Evolutionary conservation across 768 basidiomycete species (phyloP).

Genomic region (Podaxis sp.): DNA sequence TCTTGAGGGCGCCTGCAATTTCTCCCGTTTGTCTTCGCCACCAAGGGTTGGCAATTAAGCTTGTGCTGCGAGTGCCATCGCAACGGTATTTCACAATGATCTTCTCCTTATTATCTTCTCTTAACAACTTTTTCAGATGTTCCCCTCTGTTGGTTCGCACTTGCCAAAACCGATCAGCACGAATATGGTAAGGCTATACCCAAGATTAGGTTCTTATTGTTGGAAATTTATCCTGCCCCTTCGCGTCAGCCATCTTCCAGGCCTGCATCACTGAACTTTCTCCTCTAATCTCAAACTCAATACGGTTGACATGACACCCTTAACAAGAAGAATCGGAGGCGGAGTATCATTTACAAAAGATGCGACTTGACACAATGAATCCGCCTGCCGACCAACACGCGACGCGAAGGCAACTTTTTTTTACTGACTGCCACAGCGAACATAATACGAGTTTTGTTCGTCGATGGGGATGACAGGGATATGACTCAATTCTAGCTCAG

Average conservation of each 20-base stretch:
- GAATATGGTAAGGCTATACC: constrained; percentile 39
- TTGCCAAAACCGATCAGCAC: constrained; percentile 34
- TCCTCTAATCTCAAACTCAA: constrained; percentile 35
- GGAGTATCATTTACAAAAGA: constrained; percentile 48
- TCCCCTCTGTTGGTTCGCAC: constrained; percentile 34
- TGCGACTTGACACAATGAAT: constrained; percentile 42
- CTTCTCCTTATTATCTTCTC: constrained; percentile 33
- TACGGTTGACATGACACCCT: constrained; percentile 56
- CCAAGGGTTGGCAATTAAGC: constrained; percentile 9
- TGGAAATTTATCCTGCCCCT: constrained; percentile 33
- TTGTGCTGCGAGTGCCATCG: constrained; percentile 23
- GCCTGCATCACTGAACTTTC: constrained; percentile 37
- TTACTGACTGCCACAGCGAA: constrained; percentile 31
- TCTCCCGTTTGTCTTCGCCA: background rate
- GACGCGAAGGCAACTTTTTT: constrained; percentile 14
- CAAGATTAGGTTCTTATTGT: constrained; percentile 52
- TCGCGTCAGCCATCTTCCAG: constrained; percentile 31
- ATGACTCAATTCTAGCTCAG: constrained; percentile 36
- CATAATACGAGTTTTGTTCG: constrained; percentile 41
- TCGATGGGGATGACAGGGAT: constrained; percentile 35
- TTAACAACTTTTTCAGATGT: constrained; percentile 17
- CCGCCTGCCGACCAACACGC: constrained; percentile 45
- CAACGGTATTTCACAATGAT: constrained; percentile 36
- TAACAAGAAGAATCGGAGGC: constrained; percentile 37
- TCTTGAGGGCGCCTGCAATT: background rate